A percentile compares a stretch with the other conserved stretches of the same genome.
These are phyloP conservation scores for Gleditsia sinensis DNA, from an alignment of 306 rosid genomes.

Conservation along the genomic window DNA sequence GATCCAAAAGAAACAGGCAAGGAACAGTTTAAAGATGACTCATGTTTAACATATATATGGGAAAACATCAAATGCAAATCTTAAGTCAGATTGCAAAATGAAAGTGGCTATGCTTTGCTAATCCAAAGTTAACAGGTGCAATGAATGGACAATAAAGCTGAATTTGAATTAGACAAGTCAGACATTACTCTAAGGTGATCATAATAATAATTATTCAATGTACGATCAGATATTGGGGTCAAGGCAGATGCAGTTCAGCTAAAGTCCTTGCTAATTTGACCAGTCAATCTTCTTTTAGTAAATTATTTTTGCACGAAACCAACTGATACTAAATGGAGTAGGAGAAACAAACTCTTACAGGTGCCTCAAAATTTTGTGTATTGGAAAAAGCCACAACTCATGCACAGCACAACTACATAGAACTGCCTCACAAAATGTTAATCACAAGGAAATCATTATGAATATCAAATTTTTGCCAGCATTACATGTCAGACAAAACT, in stretches of 20 bases:
- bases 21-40: not conserved
- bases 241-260: not conserved
- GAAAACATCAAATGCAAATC: not conserved
- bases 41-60: slow-evolving; percentile 3
- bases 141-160: not conserved
- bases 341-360: not conserved
- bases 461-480: not conserved
- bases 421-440: not conserved
- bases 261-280: slow-evolving; percentile 4
- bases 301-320: slow-evolving; percentile 14
- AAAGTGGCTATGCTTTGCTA: slow-evolving; percentile 2
- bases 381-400: not conserved
- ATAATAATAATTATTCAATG: not conserved
- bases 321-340: not conserved
- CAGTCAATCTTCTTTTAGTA: not conserved
- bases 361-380: not conserved
- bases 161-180: slow-evolving; percentile 13
- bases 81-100: slow-evolving; percentile 16
- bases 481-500: not conserved
- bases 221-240: slow-evolving; percentile 4
- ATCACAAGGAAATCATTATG: slow-evolving; percentile 4
- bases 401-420: not conserved
- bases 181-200: not conserved
- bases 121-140: slow-evolving; percentile 17
- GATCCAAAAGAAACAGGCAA: slow-evolving; percentile 28